phyloP scores from a whole-genome alignment of 2,329 filamentous ascomycete species.

The Botryotinia convoluta region DNA sequence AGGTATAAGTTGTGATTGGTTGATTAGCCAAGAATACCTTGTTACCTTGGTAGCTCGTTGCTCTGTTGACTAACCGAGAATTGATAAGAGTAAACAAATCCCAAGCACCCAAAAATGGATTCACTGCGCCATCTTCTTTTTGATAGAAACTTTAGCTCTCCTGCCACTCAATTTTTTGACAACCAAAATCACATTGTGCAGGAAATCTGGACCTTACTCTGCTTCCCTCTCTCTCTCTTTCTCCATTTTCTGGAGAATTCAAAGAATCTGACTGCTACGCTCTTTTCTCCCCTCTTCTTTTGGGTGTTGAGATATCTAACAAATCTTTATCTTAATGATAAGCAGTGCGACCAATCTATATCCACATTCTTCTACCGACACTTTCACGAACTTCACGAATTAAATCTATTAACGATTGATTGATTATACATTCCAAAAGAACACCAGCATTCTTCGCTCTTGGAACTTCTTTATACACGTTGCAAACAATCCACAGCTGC shows the following conservation, averaged over 20 bases:
- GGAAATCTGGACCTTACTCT: slow-evolving; percentile 16
- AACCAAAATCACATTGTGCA: slow-evolving; percentile 7
- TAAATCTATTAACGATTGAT: neutral
- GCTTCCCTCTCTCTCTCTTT: neutral
- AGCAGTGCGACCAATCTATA: slow-evolving; percentile 16
- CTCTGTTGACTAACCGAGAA: slow-evolving; percentile 3
- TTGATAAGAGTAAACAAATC: slow-evolving; percentile 15
- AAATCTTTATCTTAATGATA: slow-evolving; percentile 17
- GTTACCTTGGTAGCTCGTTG: slow-evolving; percentile 6
- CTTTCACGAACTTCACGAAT: slow-evolving; percentile 7
- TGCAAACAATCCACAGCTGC: slow-evolving; percentile 36
- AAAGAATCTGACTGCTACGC: slow-evolving; percentile 12
- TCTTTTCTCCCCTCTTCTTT: neutral
- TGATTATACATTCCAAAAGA: slow-evolving; percentile 2
- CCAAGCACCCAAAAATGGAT: neutral
- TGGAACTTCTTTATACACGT: slow-evolving; percentile 23
- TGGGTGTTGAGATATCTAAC: slow-evolving; percentile 15
- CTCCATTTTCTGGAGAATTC: slow-evolving; percentile 7
- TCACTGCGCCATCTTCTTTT: slow-evolving; percentile 20
- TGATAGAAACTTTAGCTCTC: slow-evolving; percentile 16
- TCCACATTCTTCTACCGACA: slow-evolving; percentile 16
- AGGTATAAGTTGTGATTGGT: neutral
- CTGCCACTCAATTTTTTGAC: slow-evolving; percentile 17
- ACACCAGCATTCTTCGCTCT: slow-evolving; percentile 26
- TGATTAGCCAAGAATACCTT: neutral